Evolutionary conservation across 768 basidiomycete species (phyloP).

Genomic region (Lentinus brumalis): DNA sequence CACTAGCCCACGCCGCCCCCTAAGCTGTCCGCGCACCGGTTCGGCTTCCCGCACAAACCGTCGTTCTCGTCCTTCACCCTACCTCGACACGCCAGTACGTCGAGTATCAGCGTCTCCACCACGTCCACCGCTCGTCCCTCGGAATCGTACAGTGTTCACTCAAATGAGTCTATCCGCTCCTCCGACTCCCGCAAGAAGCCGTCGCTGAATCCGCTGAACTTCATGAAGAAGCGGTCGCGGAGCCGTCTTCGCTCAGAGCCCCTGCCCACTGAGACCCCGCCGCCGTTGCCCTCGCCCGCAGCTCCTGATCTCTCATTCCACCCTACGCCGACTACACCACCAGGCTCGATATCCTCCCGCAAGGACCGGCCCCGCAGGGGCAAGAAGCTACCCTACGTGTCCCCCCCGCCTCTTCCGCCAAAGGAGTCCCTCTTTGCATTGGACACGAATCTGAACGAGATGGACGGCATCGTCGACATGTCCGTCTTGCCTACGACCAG

Average conservation of each 20-base stretch:
- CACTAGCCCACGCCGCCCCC: conserved; percentile 47
- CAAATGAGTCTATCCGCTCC: conserved; percentile 26
- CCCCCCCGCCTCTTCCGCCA: conserved; percentile 37
- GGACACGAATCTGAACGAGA: conserved; percentile 70
- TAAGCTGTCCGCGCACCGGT: conserved; percentile 34
- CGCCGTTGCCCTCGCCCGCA: conserved; percentile 23
- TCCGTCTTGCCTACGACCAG: conserved; percentile 25
- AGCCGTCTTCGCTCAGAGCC: conserved; percentile 41
- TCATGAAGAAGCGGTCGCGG: conserved; percentile 44
- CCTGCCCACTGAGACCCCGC: conserved; percentile 36
- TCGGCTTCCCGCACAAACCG: conserved; percentile 42
- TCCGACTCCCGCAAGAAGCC: conserved; percentile 51
- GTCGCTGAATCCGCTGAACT: conserved; percentile 44
- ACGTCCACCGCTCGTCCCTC: conserved; percentile 22
- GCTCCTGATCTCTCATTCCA: conserved; percentile 29
- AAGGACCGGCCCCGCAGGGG: conserved; percentile 33
- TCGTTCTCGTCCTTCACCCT: conserved; percentile 46
- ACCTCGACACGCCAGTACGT: conserved; percentile 35
- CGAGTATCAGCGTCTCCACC: conserved; percentile 24
- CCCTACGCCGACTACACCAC: conserved; percentile 24
- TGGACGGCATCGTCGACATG: conserved; percentile 81
- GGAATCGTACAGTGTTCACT: conserved; percentile 28
- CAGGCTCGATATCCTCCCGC: conserved; percentile 14
- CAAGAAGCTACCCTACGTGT: conserved; percentile 29
- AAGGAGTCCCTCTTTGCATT: conserved; percentile 46